These are phyloP conservation scores for Agastache rugosa DNA, from an alignment of 257 asterid genomes.

Conservation along the genomic window DNA sequence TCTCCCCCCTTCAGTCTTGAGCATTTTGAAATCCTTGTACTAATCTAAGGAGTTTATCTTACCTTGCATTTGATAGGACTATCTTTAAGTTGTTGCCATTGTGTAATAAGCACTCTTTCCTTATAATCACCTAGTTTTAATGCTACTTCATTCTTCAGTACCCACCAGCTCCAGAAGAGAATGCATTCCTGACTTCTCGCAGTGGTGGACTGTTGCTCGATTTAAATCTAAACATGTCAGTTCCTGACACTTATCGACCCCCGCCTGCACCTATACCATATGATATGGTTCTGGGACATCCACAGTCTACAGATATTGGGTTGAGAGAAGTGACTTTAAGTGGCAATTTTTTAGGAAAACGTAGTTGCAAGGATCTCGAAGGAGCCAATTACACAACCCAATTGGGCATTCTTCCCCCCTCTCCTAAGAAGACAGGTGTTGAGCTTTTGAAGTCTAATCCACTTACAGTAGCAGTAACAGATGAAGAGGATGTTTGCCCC, in stretches of 20 bases:
- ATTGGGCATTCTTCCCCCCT: conserved; percentile 42
- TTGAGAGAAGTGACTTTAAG: conserved; percentile 36
- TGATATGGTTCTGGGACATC: conserved; percentile 58
- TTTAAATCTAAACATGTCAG: conserved; percentile 63
- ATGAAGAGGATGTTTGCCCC: conserved; percentile 78
- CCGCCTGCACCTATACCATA: conserved; percentile 79
- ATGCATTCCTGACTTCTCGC: conserved; percentile 59
- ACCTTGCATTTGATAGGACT: neutral
- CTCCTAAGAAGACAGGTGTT: conserved; percentile 47
- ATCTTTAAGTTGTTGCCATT: neutral
- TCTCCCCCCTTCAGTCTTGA: neutral
- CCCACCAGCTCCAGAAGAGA: conserved; percentile 67
- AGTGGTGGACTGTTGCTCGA: conserved; percentile 59
- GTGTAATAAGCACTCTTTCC: neutral
- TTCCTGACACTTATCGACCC: conserved; percentile 66
- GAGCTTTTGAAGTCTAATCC: conserved; percentile 50
- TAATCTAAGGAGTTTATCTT: neutral
- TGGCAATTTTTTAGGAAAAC: conserved; percentile 37
- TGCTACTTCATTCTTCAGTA: conserved; percentile 50
- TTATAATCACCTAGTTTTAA: neutral
- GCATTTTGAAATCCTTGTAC: conserved; percentile 4
- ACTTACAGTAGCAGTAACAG: conserved; percentile 37
- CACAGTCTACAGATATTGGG: conserved; percentile 35
- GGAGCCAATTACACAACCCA: conserved; percentile 46
- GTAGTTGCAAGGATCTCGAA: conserved; percentile 39